Evolutionary conservation across 129 eudicot genomes (phyloP), one percentile per base, ranked within the genome.

Genomic region (Cynara cardunculus): DNA sequence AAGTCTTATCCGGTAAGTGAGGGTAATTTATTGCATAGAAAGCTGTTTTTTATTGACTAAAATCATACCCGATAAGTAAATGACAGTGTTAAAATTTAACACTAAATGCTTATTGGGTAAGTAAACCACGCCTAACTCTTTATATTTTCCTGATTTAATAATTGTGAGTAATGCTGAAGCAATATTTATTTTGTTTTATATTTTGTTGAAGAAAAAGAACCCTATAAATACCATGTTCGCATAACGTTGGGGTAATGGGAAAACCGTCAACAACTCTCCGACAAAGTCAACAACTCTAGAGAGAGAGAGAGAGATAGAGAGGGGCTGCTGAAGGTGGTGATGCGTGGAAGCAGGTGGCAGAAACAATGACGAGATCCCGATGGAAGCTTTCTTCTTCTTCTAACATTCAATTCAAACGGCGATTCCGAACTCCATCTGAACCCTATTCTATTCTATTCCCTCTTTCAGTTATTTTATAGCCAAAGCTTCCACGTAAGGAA

Each of bases 321-420:
- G 28, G n/a, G 76, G 79, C 74, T 73, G 37, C 68, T 77, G 69
- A 31, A 62, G 73, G 30, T 53, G 77, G 34, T 77, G 86, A 83
- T 83, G 68, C 86, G 86, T 77, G 86, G 69, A 75, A 75, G 71
- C 80, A 30, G 69, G 85, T 81, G 80, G 39, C 85, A 69, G 72
- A 69, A 49, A 44, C 76, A 64, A 83, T 83, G 83, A 53, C 74
- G 82, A 61, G 46, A 59, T 72, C 86, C n/a, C 77, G 24, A 25
- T 49, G 82, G 82, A 79, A 28, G 3, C 35, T 26, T 62, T 37
- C 66, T 73, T 79, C 28, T 34, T 68, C 37, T 39, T 78, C 8
- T 39, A 31, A 14, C 27, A 65, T 31, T 19, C 30, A 9, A 26
- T 64, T 53, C 8, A 31, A 46, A 76, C 70, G 81, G n/a, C 39